A percentile compares a stretch with the other conserved stretches of the same genome.
Conservation (phyloP, 257 asterid genomes). For the Voacanga thouarsii region DNA sequence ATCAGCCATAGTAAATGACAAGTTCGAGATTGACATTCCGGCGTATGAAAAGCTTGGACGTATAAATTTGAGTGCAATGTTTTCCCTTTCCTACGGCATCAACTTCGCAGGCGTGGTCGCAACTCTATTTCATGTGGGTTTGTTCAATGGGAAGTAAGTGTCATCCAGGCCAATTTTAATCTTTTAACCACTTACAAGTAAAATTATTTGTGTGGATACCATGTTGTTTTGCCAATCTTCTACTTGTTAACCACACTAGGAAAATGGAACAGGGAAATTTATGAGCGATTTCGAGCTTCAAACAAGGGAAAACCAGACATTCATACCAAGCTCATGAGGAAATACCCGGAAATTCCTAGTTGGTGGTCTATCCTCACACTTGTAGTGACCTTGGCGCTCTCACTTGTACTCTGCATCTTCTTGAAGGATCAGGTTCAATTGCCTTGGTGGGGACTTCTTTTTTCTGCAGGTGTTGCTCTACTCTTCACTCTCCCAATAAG, state of each 20-base stretch:
- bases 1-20: conserved; percentile 51
- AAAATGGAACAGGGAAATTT: conserved; percentile 44
- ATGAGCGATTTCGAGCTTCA: conserved; percentile 27
- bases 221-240: too few relatives aligned
- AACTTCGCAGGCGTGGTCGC: conserved; percentile 62
- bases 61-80: conserved; percentile 47
- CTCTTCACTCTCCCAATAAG: conserved; percentile 65
- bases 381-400: conserved; percentile 36
- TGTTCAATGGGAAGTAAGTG: conserved; percentile 69
- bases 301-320: conserved; percentile 47
- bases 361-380: conserved; percentile 67
- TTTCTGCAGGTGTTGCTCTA: conserved; percentile 41
- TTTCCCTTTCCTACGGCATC: conserved; percentile 54
- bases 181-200: too few relatives aligned
- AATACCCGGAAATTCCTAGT: conserved; percentile 56
- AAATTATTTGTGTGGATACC: too few relatives aligned
- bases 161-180: background rate
- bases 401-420: conserved; percentile 51
- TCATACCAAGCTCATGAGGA: conserved; percentile 67
- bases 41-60: conserved; percentile 44
- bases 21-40: conserved; percentile 48
- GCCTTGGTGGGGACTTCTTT: conserved; percentile 83
- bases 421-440: conserved; percentile 61
- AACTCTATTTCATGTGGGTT: conserved; percentile 59
- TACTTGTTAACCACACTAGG: background rate